Base-by-base conservation (phyloP, 345 rosid genomes). In the Clausena lansium region DNA sequence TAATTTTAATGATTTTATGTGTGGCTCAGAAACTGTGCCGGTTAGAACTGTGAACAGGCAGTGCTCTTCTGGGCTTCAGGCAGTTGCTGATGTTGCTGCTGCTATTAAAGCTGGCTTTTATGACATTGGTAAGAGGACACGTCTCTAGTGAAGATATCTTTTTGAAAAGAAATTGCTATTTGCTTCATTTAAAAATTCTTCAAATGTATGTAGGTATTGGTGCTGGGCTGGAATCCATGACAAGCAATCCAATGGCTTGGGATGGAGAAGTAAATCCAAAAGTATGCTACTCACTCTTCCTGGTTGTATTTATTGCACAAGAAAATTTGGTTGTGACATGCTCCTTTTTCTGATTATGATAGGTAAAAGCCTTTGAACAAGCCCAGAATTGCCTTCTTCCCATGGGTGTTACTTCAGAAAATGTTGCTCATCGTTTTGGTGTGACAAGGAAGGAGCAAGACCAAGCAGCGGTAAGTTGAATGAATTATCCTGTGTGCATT, bases 71-170 rank as follows among this genome's bases (percentile, higher is more conserved):
- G 99, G 99, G 64, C 98, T 95, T 83, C 98, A 95, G 87, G 98
- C 99, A n/a, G 98, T 95, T 81, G 98, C 99, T 71, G 98, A 93
- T 81, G 98, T 95, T 41, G 97, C 94, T 67, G 98, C 98, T 33
- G 95, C 98, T 59, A 93, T 95, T 41, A 93, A 88, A 88, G 99
- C 98, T 9, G 99, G 98, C 10, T 95, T 93, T 81, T 95, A 93
- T 86, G 99, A 92, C 72, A 90, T 95, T 76, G 99, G 99, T 93
- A 87, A 75, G 67, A 22, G 10, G 50, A 20, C 7, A 33, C 1
- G 36, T n/a, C n/a, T 41, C 19, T 17, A 52, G 54, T 55, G 8
- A 17, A 9, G 2, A 5, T 14, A 65, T 2, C 27, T 6, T 25
- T 76, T 35, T 50, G 17, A 24, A 64, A 20, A 24, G 15, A 52